Base-by-base conservation (phyloP, 768 basidiomycete genomes). In the Suillus alpinus region DNA sequence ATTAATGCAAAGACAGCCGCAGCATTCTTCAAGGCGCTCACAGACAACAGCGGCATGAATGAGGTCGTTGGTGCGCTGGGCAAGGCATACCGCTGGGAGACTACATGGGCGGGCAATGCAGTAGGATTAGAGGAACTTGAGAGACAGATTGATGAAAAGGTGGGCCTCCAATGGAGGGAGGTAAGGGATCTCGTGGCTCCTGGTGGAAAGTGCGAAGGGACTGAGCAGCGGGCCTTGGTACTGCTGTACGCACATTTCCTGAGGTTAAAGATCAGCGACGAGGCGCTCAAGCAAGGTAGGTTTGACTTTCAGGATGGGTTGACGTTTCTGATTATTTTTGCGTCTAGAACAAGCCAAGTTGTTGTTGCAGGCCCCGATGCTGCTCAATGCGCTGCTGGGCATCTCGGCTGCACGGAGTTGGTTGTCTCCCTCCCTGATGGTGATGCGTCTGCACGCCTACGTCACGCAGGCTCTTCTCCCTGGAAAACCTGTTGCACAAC, bases 401-500 rank as follows among this genome's bases (percentile, higher is more conserved):
- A 91, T 97, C 63, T 82, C 90, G 0, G 82, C 91, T 20, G 83
- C 95, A 0, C 92, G 94, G 64, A 94, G 87, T 69, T 99, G 95
- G 95, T 85, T 98, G 9, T 69, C 82, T 5, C 89, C 94, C 1
- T 87, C 92, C 0, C 77, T 95, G 40, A 78, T 83, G 34, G 80
- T 88, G 66, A 91, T 97, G 85, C 88, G 88, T 41, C 76, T 99
- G 31, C 89, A 95, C 65, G 85, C 91, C 4, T 86, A 87, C 72
- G 79, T 99, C 37, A 82, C 86, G 0, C 97, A 99, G 75, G 97
- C 93, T 0, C 76, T 95, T 20, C 76, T 85, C 4, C 89, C 89
- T 2, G 82, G 83, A 51, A 76, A 80, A 41, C 56, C 60, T 20
- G 70, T 71, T 13, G 68, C 78, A 12, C 75, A 68, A 20, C 83